A percentile compares a stretch with the other conserved stretches of the same genome.
Conservation (phyloP, 208 protist genomes). For the Trypanosoma caninum region DNA sequence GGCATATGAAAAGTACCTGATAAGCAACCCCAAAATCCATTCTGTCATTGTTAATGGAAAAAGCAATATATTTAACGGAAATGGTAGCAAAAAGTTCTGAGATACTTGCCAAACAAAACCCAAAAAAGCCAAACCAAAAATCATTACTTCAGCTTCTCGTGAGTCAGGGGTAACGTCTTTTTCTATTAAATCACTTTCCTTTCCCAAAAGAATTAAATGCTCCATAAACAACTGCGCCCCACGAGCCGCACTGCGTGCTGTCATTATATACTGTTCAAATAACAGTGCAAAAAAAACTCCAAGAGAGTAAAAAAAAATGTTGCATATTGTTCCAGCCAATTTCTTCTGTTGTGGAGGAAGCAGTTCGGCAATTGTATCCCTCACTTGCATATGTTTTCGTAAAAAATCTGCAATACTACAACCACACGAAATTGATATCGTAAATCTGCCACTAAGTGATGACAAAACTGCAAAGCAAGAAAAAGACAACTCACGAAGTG, state of each 20-base stretch:
- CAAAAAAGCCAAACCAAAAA: slow-evolving; percentile 42
- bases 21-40: slow-evolving; percentile 29
- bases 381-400: slow-evolving; percentile 38
- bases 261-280: slow-evolving; percentile 35
- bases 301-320: slow-evolving; percentile 23
- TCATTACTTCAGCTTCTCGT: slow-evolving; percentile 35
- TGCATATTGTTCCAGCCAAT: slow-evolving; percentile 38
- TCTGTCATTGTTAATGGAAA: slow-evolving; percentile 62
- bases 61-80: slow-evolving; percentile 75
- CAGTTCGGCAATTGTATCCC: slow-evolving; percentile 35
- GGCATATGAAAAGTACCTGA: not conserved
- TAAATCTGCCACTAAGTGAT: slow-evolving; percentile 50
- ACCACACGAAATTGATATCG: slow-evolving; percentile 56
- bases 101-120: slow-evolving; percentile 79
- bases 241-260: slow-evolving; percentile 54
- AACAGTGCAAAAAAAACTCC: slow-evolving; percentile 39
- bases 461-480: slow-evolving; percentile 61
- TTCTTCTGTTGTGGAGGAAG: slow-evolving; percentile 57
- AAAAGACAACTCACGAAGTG: slow-evolving; percentile 30
- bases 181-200: slow-evolving; percentile 37
- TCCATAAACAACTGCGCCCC: slow-evolving; percentile 54
- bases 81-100: slow-evolving; percentile 48
- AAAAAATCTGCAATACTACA: slow-evolving; percentile 48
- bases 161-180: slow-evolving; percentile 37
- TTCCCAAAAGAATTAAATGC: slow-evolving; percentile 33